Base-by-base conservation (phyloP, 2,329 filamentous ascomycete species). In the Pseudocercospora crystallina region DNA sequence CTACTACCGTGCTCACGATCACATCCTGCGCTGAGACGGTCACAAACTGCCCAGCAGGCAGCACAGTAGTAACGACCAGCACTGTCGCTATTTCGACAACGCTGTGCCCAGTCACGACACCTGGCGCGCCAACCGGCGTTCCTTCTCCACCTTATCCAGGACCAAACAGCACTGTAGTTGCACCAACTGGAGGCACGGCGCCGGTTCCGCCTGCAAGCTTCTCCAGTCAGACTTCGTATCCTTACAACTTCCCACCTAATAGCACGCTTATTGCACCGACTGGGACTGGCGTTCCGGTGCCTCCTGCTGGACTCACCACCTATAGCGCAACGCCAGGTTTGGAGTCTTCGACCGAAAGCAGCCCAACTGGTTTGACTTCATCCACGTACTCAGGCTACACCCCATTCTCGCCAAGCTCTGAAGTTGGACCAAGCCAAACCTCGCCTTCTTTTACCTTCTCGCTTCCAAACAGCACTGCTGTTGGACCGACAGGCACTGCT, bases 1-100 rank as follows among this genome's bases (percentile, higher is more conserved):
- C 66, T 43, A 76, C 74, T 49, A 62, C 70, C 47, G 68, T 71
- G 49, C 63, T 75, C 56, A 76, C 73, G 38, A 61, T 74, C 61
- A 70, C 65, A 49, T 66, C 71, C 58, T 74, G 73, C 58, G 68
- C 68, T 8, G 60, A 69, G n/a, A 63, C 62, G 34, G 65, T 71
- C 12, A 68, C 66, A 35, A 61, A 70, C 56, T 75, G 73, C 56
- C 72, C 72, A 26, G 62, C 70, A 17, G 58, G 68, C 51, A 59
- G 53, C 42, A 58, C 57, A 12, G 56, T 63, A 5, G 58, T 69
- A 17, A 57, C 67, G 33, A 75, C 72, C 13, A 67, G 68, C 37
- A 66, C 69, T 44, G 53, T 73, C 44, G 63, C 68, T 40, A 58
- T 71, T 37, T 70, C 67, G 38, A 76, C 72, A 38, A 75, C 72